Conservation (phyloP, 257 asterid genomes). For the Solanum corneliomulleri region DNA sequence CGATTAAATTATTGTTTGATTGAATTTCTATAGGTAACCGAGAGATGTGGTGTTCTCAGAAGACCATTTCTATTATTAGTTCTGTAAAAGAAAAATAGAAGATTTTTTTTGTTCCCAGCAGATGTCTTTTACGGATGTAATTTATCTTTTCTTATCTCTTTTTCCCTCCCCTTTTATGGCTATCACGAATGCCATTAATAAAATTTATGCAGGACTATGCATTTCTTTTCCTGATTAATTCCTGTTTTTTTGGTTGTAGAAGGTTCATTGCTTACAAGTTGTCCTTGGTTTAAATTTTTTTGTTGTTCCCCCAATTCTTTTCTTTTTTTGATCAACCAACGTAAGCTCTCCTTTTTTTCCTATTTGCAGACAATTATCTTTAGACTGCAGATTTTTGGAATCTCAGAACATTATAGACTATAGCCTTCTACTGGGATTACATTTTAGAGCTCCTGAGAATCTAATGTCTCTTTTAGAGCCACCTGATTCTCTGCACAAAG, state of each 20-base stretch:
- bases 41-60: not conserved
- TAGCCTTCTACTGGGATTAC: slow-evolving; percentile 90
- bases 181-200: not conserved
- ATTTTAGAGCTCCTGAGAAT: slow-evolving; percentile 95
- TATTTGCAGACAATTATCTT: slow-evolving; percentile 57
- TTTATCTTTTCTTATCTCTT: not conserved
- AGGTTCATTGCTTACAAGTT: not conserved
- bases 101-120: not conserved
- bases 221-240: not conserved
- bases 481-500: slow-evolving; percentile 37
- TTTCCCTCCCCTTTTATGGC: not conserved
- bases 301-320: not conserved
- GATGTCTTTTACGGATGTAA: not conserved
- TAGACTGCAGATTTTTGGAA: slow-evolving; percentile 72
- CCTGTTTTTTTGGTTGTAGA: not conserved
- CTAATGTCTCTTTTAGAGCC: slow-evolving; percentile 49
- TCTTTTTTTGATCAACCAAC: not conserved
- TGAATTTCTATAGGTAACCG: not conserved
- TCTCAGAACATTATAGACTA: slow-evolving; percentile 85
- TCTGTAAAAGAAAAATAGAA: not conserved
- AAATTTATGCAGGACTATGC: not conserved
- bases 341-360: not conserved
- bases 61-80: not conserved
- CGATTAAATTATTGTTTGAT: not conserved
- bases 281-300: not conserved